phyloP scores from a whole-genome alignment of 345 rosid genomes.

The Syzygium grande region DNA sequence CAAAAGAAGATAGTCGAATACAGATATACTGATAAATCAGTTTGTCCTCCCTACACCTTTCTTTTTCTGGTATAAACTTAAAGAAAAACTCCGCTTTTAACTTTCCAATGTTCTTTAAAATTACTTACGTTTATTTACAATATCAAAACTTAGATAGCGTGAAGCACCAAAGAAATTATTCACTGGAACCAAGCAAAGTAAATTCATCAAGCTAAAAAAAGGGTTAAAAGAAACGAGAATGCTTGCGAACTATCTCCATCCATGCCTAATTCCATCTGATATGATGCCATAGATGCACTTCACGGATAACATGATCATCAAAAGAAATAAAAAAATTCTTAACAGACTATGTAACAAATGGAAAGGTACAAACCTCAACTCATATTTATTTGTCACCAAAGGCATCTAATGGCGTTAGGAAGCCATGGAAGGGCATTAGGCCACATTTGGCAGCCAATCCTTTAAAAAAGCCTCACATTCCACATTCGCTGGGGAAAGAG shows the following conservation, averaged over 20 bases:
- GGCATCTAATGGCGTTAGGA: slow-evolving; percentile 12
- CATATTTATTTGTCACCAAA: neutral
- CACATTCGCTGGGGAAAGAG: slow-evolving; percentile 54
- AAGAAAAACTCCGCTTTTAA: neutral
- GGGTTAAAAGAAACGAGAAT: neutral
- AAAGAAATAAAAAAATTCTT: neutral
- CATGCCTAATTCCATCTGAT: neutral
- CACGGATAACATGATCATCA: neutral
- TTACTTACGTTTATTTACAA: neutral
- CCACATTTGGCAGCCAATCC: slow-evolving; percentile 59
- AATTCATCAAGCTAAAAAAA: neutral
- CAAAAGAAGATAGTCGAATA: neutral
- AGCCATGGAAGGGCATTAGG: slow-evolving; percentile 25
- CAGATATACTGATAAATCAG: neutral
- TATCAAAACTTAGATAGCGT: neutral
- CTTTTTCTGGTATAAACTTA: neutral
- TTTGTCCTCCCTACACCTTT: neutral
- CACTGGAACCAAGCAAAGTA: neutral
- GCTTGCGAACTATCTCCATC: neutral
- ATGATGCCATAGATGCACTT: neutral
- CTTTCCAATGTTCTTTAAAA: neutral
- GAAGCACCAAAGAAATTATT: neutral
- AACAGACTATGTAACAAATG: neutral
- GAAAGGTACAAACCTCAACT: neutral
- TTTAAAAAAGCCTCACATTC: slow-evolving; percentile 36